phyloP scores from a whole-genome alignment of 768 basidiomycete species.

The Lentinus brumalis region DNA sequence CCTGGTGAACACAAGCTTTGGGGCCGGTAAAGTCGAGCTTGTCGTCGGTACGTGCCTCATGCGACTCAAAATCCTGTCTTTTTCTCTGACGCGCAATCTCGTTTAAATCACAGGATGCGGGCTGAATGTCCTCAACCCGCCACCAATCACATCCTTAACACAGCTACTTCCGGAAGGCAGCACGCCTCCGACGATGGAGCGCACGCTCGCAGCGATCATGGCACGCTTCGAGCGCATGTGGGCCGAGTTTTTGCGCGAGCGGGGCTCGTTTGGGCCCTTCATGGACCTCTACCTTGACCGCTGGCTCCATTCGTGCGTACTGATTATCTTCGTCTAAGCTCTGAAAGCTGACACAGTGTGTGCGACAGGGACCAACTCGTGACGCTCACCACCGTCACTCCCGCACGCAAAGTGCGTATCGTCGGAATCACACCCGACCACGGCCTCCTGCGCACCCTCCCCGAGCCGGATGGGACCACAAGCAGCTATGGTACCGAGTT shows the following conservation, averaged over 20 bases:
- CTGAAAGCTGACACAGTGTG: neutral
- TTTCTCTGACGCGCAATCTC: neutral
- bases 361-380: constrained; percentile 73
- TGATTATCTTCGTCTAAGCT: constrained; percentile 6
- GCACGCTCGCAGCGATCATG: constrained; percentile 73
- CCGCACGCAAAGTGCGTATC: constrained; percentile 73
- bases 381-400: constrained; percentile 75
- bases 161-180: constrained; percentile 53
- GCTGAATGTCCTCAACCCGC: constrained; percentile 79
- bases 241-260: constrained; percentile 62
- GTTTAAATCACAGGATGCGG: constrained; percentile 69
- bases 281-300: constrained; percentile 72
- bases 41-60: constrained; percentile 68
- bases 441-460: constrained; percentile 82
- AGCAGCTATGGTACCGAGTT: constrained; percentile 40
- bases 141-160: constrained; percentile 80
- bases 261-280: constrained; percentile 81
- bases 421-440: constrained; percentile 85
- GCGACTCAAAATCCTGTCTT: no score
- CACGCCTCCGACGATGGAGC: constrained; percentile 64
- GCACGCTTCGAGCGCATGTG: constrained; percentile 79
- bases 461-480: constrained; percentile 46
- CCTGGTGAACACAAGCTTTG: constrained; percentile 84
- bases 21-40: constrained; percentile 69
- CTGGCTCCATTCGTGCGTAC: constrained; percentile 91